Percentiles rank a stretch among this genome's conserved stretches.
Conservation (phyloP, 305 asterid species). For the Fraxinus latifolia region DNA sequence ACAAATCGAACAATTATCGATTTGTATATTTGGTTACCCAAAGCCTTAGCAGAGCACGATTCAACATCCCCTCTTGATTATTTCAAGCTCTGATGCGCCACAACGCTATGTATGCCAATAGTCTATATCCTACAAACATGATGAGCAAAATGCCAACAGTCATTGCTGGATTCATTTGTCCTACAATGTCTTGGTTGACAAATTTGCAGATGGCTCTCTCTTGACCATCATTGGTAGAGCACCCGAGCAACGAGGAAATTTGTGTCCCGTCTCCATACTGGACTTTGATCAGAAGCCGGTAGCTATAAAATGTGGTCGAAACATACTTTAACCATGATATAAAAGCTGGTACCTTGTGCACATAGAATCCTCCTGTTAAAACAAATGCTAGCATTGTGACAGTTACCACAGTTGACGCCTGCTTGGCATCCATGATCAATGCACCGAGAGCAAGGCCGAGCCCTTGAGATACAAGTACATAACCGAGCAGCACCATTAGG, state of each 20-base stretch:
- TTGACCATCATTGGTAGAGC: slow-evolving; percentile 20
- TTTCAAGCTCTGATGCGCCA: slow-evolving; percentile 28
- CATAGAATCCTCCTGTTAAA: slow-evolving; percentile 45
- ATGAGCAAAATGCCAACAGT: slow-evolving; percentile 32
- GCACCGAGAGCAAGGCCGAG: slow-evolving; percentile 52
- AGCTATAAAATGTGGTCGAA: slow-evolving; percentile 44
- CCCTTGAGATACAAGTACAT: slow-evolving; percentile 50
- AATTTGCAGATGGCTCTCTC: slow-evolving; percentile 32
- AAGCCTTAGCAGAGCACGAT: background rate
- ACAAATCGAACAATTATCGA: background rate
- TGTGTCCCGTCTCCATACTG: slow-evolving; percentile 44
- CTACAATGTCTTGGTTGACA: slow-evolving; percentile 36
- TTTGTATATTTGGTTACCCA: background rate
- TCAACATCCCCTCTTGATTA: background rate
- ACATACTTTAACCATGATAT: slow-evolving; percentile 47
- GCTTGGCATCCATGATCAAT: slow-evolving; percentile 47
- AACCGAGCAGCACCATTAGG: slow-evolving; percentile 32
- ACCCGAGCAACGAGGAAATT: slow-evolving; percentile 36
- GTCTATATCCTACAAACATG: slow-evolving; percentile 44
- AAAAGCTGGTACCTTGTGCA: slow-evolving; percentile 39
- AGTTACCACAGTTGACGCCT: slow-evolving; percentile 50
- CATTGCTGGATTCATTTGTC: slow-evolving; percentile 38
- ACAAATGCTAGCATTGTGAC: slow-evolving; percentile 50
- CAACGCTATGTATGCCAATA: slow-evolving; percentile 45
- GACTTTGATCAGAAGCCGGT: slow-evolving; percentile 34